phyloP scores from a whole-genome alignment of 2,329 filamentous ascomycete species.

The Coniochaeta pulveracea region DNA sequence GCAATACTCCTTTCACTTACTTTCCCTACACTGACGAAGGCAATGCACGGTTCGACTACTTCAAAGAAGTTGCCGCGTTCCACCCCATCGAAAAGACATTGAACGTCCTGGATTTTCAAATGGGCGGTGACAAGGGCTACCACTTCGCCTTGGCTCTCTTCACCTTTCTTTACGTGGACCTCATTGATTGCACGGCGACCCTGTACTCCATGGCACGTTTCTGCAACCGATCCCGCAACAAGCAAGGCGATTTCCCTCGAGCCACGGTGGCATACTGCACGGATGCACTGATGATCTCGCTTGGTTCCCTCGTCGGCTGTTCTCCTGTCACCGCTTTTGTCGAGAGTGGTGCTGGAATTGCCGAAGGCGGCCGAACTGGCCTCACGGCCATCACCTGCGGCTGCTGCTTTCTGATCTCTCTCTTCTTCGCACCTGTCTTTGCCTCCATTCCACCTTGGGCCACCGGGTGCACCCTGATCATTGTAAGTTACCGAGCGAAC shows the following conservation, averaged over 20 bases:
- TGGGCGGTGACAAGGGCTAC: slow-evolving; percentile 38
- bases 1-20: slow-evolving; percentile 59
- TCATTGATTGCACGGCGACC: slow-evolving; percentile 68
- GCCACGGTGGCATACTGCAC: slow-evolving; percentile 70
- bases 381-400: slow-evolving; percentile 60
- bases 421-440: slow-evolving; percentile 69
- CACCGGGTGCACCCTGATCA: slow-evolving; percentile 60
- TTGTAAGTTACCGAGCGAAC: slow-evolving; percentile 31
- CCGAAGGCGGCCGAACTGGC: slow-evolving; percentile 63
- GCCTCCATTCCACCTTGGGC: slow-evolving; percentile 71
- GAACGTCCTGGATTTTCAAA: slow-evolving; percentile 54
- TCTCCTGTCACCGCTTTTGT: slow-evolving; percentile 67
- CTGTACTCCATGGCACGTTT: slow-evolving; percentile 76
- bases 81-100: slow-evolving; percentile 56
- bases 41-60: slow-evolving; percentile 56
- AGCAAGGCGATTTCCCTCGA: slow-evolving; percentile 73
- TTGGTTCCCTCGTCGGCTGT: slow-evolving; percentile 57
- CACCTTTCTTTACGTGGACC: slow-evolving; percentile 71
- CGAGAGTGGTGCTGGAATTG: slow-evolving; percentile 65
- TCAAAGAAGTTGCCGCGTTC: slow-evolving; percentile 61
- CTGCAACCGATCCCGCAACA: slow-evolving; percentile 40
- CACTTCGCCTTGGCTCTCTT: slow-evolving; percentile 63
- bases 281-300: slow-evolving; percentile 60
- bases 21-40: slow-evolving; percentile 58
- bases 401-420: slow-evolving; percentile 56